Evolutionary conservation across 2,329 filamentous ascomycete genomes (phyloP).

Genomic region (Ophiostoma novo-ulmi): DNA sequence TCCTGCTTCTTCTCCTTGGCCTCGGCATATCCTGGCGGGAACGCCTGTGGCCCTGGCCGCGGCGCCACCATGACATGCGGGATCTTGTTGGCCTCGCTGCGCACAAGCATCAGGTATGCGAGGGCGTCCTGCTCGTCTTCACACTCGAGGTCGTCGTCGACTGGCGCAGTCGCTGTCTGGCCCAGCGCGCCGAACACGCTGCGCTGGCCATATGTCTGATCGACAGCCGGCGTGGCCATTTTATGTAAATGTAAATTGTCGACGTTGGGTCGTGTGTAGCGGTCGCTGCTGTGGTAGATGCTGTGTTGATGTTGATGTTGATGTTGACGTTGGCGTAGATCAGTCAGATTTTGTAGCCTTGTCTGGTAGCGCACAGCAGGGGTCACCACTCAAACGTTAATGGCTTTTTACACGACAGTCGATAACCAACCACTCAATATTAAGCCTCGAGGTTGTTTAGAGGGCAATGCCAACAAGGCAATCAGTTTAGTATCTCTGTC

Average conservation of each 20-base stretch:
- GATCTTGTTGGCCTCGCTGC: constrained; percentile 62
- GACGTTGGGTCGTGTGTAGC: neutral
- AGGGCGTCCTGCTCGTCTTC: constrained; percentile 64
- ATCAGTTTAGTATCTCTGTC: neutral
- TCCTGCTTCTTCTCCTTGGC: constrained; percentile 30
- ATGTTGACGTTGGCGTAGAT: neutral
- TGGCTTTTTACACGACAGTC: neutral
- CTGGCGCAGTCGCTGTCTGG: constrained; percentile 40
- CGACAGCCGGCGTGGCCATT: constrained; percentile 37
- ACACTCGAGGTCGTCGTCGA: constrained; percentile 58
- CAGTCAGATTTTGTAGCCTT: constrained; percentile 17
- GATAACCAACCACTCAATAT: neutral
- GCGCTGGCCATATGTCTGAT: constrained; percentile 66
- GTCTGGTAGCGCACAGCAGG: constrained; percentile 7
- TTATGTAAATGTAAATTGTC: neutral
- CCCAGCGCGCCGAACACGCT: constrained; percentile 64
- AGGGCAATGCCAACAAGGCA: neutral
- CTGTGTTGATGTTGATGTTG: constrained; percentile 11
- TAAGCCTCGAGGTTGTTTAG: neutral
- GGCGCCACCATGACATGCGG: constrained; percentile 66
- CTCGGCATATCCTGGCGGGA: constrained; percentile 34
- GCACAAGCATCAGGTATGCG: constrained; percentile 54
- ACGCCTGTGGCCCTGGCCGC: constrained; percentile 46
- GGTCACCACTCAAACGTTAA: neutral
- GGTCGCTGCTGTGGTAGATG: neutral